These are phyloP conservation scores for Pseudozyma thailandica DNA, from an alignment of 1,284 basidiomycete genomes.

Conservation along the genomic window DNA sequence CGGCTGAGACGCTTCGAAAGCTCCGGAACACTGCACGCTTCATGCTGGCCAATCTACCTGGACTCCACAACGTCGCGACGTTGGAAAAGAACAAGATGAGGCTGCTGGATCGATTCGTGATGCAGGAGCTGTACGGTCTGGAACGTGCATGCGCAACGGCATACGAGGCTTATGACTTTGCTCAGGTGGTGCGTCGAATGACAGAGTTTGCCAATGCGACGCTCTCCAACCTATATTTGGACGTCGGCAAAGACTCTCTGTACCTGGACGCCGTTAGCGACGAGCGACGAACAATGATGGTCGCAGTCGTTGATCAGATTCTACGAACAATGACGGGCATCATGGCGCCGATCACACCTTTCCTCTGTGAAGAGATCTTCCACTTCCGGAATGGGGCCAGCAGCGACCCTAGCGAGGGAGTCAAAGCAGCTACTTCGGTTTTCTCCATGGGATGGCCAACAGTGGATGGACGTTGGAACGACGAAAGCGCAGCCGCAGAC, in stretches of 20 bases:
- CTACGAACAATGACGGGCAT: conserved; percentile 78
- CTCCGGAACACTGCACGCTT: conserved; percentile 91
- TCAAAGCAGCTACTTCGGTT: conserved; percentile 35
- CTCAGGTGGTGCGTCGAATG: conserved; percentile 73
- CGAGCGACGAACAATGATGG: conserved; percentile 74
- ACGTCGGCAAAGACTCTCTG: conserved; percentile 88
- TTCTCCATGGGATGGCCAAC: conserved; percentile 58
- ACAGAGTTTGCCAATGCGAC: conserved; percentile 70
- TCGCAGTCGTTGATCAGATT: conserved; percentile 80
- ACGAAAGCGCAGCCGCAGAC: conserved; percentile 18
- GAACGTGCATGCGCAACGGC: conserved; percentile 77
- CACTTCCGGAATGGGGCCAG: conserved; percentile 68
- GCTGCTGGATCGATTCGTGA: conserved; percentile 74
- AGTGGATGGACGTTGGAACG: conserved; percentile 34
- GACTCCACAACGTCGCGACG: not conserved
- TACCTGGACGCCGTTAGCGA: conserved; percentile 78
- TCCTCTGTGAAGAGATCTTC: conserved; percentile 90
- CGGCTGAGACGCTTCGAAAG: conserved; percentile 82
- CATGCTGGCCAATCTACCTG: conserved; percentile 78
- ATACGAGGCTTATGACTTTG: conserved; percentile 83
- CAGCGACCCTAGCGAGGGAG: conserved; percentile 44
- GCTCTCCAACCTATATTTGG: conserved; percentile 80
- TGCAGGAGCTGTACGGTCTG: conserved; percentile 82
- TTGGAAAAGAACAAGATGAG: conserved; percentile 37
- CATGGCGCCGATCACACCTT: conserved; percentile 87